Percentiles rank a stretch among this genome's conserved stretches.
phyloP scores from a whole-genome alignment of 352 stramenopile species.

The Phytophthora nicotianae region DNA sequence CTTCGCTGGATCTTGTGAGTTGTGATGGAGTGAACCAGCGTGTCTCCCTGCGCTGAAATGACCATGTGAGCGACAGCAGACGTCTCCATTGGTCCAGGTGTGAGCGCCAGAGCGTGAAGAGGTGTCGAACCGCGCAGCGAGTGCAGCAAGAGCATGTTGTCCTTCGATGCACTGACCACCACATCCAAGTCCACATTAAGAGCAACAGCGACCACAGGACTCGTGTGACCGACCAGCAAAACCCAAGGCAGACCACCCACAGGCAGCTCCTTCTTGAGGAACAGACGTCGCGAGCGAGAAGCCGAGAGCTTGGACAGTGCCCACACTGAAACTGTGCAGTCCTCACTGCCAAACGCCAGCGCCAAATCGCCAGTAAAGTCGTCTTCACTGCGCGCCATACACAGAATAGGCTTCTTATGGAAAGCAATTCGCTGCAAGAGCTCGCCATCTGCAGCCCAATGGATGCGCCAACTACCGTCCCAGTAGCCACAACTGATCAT shows the following conservation, averaged over 20 bases:
- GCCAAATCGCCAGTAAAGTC: slow-evolving; percentile 87
- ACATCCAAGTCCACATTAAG: slow-evolving; percentile 86
- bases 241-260: slow-evolving; percentile 84
- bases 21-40: slow-evolving; percentile 73
- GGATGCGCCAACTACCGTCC: slow-evolving; percentile 88
- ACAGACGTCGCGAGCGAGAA: slow-evolving; percentile 80
- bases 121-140: slow-evolving; percentile 75
- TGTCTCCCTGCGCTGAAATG: slow-evolving; percentile 76
- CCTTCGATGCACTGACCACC: slow-evolving; percentile 78
- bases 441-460: slow-evolving; percentile 86
- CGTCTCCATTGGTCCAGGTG: slow-evolving; percentile 44
- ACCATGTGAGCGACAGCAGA: slow-evolving; percentile 72
- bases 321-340: slow-evolving; percentile 87
- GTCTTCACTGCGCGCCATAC: slow-evolving; percentile 85
- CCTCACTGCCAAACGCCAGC: slow-evolving; percentile 83
- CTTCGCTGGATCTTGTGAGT: slow-evolving; percentile 39
- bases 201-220: slow-evolving; percentile 75
- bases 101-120: slow-evolving; percentile 75
- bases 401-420: slow-evolving; percentile 88
- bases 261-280: slow-evolving; percentile 85
- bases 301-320: slow-evolving; percentile 83
- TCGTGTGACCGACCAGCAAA: slow-evolving; percentile 77
- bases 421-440: slow-evolving; percentile 86
- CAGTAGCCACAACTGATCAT: slow-evolving; percentile 91
- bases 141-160: slow-evolving; percentile 79